Evolutionary conservation across 2,329 filamentous ascomycete species (phyloP), one percentile per base, ranked within the genome.

Genomic region (Neonectria sp.): DNA sequence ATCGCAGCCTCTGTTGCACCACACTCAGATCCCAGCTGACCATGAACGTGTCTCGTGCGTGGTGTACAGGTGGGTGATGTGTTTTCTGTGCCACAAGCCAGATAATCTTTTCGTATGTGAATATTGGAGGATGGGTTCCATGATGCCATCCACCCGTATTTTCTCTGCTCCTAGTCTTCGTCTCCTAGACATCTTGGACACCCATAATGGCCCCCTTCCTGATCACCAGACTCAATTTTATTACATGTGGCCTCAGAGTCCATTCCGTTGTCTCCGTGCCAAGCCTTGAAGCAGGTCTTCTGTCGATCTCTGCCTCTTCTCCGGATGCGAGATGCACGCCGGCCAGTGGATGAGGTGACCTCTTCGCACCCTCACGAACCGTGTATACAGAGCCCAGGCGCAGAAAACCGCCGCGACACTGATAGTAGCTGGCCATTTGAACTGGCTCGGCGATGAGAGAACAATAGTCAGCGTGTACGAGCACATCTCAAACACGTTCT

Each of bases 401-500:
- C 68, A 52, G 24, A 73, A 70, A 5, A 91, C 84, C 1, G 90
- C 88, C 0, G 74, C 81, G 3, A 86, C 83, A 62, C 88, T 92
- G 53, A 93, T 84, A 7, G 87, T 77, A 0, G 89, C 86, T 0
- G 92, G 91, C 75, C 87, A 90, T 62, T 83, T 82, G 76, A 95
- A 95, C 72, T 93, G 85, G 4, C 86, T 84, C 0, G 92, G 92
- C 0, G 82, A 80, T 1, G 87, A 84, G 68, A 91, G 93, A 4
- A 91, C 75, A 66, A 93, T 89, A 0, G 92, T 95, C 1, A 86
- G 85, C 0, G 84, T 84, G 74, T 89, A 94, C 0, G 91, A 90
- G 1, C 90, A 78, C 55, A 94, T 84, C 77, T 95, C 92, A 68
- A 93, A 94, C 1, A 88, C 71, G 68, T 90, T 94, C 76, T 95